Conservation (phyloP, 2,329 filamentous ascomycete genomes). For the Arthrobotrys megalospora region DNA sequence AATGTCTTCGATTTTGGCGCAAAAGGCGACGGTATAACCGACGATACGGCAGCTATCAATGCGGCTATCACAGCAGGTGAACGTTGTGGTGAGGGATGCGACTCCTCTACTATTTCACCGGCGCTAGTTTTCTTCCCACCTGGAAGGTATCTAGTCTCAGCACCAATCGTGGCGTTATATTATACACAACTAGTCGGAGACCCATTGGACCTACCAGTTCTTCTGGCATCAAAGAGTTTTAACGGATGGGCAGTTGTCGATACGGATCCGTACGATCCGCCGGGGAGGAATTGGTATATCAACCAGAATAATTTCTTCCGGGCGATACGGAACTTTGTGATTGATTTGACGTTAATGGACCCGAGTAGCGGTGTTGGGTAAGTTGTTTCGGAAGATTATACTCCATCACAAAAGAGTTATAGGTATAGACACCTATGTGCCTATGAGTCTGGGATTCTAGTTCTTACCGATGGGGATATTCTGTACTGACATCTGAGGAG, state of each 20-base stretch:
- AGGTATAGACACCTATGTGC: conserved; percentile 68
- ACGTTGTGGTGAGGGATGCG: conserved; percentile 85
- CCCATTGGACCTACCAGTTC: conserved; percentile 70
- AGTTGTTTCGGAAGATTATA: conserved; percentile 21
- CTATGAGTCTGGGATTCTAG: conserved; percentile 81
- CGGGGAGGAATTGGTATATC: conserved; percentile 83
- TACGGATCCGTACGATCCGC: conserved; percentile 84
- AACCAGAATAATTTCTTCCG: conserved; percentile 90
- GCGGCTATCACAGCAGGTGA: conserved; percentile 74
- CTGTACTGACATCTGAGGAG: conserved; percentile 69
- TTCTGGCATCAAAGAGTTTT: conserved; percentile 82
- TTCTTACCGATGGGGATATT: conserved; percentile 74
- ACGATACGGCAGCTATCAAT: conserved; percentile 93
- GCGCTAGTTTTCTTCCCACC: conserved; percentile 93
- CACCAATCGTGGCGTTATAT: conserved; percentile 86
- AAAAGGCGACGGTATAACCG: conserved; percentile 70
- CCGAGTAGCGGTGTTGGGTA: conserved; percentile 68
- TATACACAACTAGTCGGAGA: conserved; percentile 95
- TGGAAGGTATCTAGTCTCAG: conserved; percentile 85
- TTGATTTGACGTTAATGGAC: conserved; percentile 80
- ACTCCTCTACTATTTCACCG: conserved; percentile 84
- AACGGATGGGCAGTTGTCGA: conserved; percentile 90
- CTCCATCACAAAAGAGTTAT: neutral
- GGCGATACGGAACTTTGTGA: conserved; percentile 84
- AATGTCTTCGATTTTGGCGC: conserved; percentile 59